Conservation (phyloP, 371 early-diverging fungal species). For the Choanephora cucurbitarum region DNA sequence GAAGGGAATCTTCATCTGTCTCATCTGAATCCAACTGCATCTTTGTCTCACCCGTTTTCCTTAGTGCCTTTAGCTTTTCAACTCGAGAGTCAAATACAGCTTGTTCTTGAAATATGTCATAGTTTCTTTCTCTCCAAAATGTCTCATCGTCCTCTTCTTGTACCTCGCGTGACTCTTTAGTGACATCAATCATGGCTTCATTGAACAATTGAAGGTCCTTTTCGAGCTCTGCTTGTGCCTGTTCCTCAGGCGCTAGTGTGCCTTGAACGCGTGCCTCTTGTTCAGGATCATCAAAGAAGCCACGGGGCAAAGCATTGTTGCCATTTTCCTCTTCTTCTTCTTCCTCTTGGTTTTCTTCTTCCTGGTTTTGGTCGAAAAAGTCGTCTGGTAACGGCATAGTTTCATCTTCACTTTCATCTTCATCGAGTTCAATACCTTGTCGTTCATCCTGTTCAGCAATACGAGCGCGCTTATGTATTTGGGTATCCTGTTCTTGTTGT, state of each 20-base stretch:
- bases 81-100: slow-evolving; percentile 41
- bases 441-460: slow-evolving; percentile 22
- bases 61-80: slow-evolving; percentile 33
- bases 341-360: slow-evolving; percentile 15
- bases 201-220: slow-evolving; percentile 38
- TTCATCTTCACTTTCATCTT: slow-evolving; percentile 23
- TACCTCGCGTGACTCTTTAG: slow-evolving; percentile 24
- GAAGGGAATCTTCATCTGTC: slow-evolving; percentile 18
- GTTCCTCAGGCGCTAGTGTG: slow-evolving; percentile 28
- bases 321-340: slow-evolving; percentile 13
- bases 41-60: slow-evolving; percentile 16
- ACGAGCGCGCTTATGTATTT: slow-evolving; percentile 19
- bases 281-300: slow-evolving; percentile 53
- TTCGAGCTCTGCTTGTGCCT: slow-evolving; percentile 35
- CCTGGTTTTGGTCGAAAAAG: slow-evolving; percentile 23
- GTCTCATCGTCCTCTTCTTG: slow-evolving; percentile 40
- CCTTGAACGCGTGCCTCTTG: slow-evolving; percentile 47
- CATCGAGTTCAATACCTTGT: slow-evolving; percentile 22
- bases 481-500: slow-evolving; percentile 9
- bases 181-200: slow-evolving; percentile 41
- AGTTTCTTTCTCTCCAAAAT: slow-evolving; percentile 40
- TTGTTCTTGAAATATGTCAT: slow-evolving; percentile 41
- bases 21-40: neutral
- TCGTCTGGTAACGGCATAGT: slow-evolving; percentile 19
- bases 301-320: slow-evolving; percentile 30